A percentile compares a stretch with the other conserved stretches of the same genome.
Conservation (phyloP, 176 grass and related monocot genomes). For the Oryza nivara region DNA sequence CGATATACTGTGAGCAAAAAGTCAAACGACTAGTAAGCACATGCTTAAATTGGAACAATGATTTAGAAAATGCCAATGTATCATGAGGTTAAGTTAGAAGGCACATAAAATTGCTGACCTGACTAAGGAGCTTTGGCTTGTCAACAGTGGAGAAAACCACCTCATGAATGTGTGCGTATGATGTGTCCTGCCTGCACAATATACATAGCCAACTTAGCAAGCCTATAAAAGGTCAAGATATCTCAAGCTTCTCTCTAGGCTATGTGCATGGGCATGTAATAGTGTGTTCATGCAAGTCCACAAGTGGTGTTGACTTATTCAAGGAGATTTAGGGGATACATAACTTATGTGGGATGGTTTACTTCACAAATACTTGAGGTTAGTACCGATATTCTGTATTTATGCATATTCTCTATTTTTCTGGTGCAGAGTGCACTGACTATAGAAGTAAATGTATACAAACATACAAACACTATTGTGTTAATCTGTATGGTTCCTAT, state of each 20-base stretch:
- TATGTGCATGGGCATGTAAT: slow-evolving; percentile 14
- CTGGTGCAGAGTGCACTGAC: not conserved
- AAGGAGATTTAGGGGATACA: slow-evolving; percentile 4
- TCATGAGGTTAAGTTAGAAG: slow-evolving; percentile 29
- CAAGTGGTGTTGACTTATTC: not conserved
- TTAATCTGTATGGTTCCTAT: not conserved
- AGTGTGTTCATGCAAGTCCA: slow-evolving; percentile 16
- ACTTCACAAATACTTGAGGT: slow-evolving; percentile 8
- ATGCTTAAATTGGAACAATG: slow-evolving; percentile 27
- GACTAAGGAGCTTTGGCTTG: slow-evolving; percentile 98
- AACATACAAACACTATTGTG: not conserved
- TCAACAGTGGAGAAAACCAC: slow-evolving; percentile 91
- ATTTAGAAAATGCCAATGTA: slow-evolving; percentile 31
- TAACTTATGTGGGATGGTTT: not conserved
- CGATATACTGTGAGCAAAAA: slow-evolving; percentile 24
- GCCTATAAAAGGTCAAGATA: slow-evolving; percentile 26
- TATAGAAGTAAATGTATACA: not conserved
- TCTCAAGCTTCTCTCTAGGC: slow-evolving; percentile 25
- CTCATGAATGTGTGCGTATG: slow-evolving; percentile 78
- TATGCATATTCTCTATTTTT: slow-evolving; percentile 19
- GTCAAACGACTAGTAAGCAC: slow-evolving; percentile 4
- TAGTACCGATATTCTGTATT: slow-evolving; percentile 5
- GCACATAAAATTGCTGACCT: slow-evolving; percentile 57
- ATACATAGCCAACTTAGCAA: slow-evolving; percentile 32
- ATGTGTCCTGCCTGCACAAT: slow-evolving; percentile 69